phyloP scores from a whole-genome alignment of 2,329 filamentous ascomycete genomes.

The Geoglossum cookeanum region DNA sequence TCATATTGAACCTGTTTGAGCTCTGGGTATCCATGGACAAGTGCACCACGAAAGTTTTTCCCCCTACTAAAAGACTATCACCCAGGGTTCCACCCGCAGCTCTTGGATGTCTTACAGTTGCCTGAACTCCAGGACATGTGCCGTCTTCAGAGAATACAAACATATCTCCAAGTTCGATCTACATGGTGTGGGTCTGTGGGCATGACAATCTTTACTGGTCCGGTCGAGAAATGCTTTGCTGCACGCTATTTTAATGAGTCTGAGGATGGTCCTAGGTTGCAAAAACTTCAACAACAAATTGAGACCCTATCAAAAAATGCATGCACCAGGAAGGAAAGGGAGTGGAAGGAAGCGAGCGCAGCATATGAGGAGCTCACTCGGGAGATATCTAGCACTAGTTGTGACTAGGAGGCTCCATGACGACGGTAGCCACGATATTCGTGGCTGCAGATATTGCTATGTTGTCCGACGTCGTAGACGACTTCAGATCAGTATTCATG shows the following conservation, averaged over 20 bases:
- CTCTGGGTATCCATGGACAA: slow-evolving; percentile 22
- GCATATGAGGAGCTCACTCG: slow-evolving; percentile 21
- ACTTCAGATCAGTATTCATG: slow-evolving; percentile 28
- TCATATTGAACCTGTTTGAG: not conserved
- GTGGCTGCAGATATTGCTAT: slow-evolving; percentile 27
- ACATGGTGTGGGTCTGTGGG: slow-evolving; percentile 7
- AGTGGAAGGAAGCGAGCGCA: slow-evolving; percentile 19
- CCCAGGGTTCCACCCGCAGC: slow-evolving; percentile 29
- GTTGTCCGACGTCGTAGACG: slow-evolving; percentile 18
- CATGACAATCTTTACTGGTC: slow-evolving; percentile 30
- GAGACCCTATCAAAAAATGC: slow-evolving; percentile 14
- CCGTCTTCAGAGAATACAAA: slow-evolving; percentile 30
- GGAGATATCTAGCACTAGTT: slow-evolving; percentile 17
- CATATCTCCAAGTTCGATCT: slow-evolving; percentile 26
- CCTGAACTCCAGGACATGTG: slow-evolving; percentile 27
- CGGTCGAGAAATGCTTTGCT: slow-evolving; percentile 25
- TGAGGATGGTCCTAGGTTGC: slow-evolving; percentile 9
- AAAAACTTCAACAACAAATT: slow-evolving; percentile 19
- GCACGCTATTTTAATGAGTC: slow-evolving; percentile 25
- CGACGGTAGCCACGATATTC: slow-evolving; percentile 15
- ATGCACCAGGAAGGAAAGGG: slow-evolving; percentile 19
- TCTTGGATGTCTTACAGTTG: slow-evolving; percentile 37
- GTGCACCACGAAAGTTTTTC: slow-evolving; percentile 21
- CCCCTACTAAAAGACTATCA: slow-evolving; percentile 32
- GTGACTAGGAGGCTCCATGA: slow-evolving; percentile 15